Evolutionary conservation across 805 yeast species (phyloP), one percentile per base, ranked within the genome.

Genomic region (Starmera caribaea): DNA sequence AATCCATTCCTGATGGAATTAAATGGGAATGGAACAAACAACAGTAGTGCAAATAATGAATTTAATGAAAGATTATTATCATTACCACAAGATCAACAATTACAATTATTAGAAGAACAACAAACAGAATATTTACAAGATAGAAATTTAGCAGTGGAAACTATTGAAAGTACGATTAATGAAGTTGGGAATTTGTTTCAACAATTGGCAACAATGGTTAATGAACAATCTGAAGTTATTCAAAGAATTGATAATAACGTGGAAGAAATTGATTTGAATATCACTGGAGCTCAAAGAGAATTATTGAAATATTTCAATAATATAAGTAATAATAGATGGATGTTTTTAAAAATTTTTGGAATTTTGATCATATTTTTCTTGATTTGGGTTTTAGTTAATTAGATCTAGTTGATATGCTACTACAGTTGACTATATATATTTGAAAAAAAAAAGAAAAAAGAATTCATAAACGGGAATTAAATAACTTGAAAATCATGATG

Each of bases 171-270:
- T n/a, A 92, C 98, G 0, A 92, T 92, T 45, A 90, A 90, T 54
- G 97, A 92, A 60, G 95, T 92, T 37, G 98, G 98, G 34, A 82
- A 84, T 37, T 69, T 92, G 44, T 92, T 92, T 65, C 90, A 85
- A 52, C 98, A 92, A 61, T 69, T 92, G 51, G 96, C 97, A 5
- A 82, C 95, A 1, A 90, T 92, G 97, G 97, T 92, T 8, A 88
- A 85, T 45, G 97, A 92, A 59, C 98, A 92, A 62, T 90, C 97
- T 32, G 98, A 92, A 52, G 84, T 83, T 13, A 90, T 92, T 41
- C 97, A 90, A 60, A 70, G 97, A 55, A 92, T 92, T 46, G 98
- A 92, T 62, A 85, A 79, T 41, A 89, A 92, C 55, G 95, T 95
- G 7, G 96, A 89, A 50, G 97, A 92, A 54, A 87, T 90, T 39